These are phyloP conservation scores for Ophiostoma montium DNA, from an alignment of 2,329 filamentous ascomycete species.

Conservation along the genomic window DNA sequence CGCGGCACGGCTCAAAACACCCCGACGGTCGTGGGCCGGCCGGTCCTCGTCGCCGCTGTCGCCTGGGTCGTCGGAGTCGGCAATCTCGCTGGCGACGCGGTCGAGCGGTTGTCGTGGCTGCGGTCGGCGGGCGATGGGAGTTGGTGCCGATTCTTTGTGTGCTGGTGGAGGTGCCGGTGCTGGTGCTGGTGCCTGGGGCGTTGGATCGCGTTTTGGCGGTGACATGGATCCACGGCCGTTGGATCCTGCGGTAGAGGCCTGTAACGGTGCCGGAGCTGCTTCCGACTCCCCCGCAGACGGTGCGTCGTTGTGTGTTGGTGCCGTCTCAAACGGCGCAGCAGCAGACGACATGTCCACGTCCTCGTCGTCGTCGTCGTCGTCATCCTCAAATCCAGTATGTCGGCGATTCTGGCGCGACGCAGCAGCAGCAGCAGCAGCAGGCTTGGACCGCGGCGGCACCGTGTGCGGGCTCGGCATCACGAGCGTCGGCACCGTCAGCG, in stretches of 20 bases:
- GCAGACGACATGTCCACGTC: background rate
- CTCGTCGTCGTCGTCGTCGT: background rate
- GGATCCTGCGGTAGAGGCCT: background rate
- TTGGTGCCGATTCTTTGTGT: too few species aligned
- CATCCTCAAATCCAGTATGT: background rate
- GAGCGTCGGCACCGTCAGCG: slow-evolving; percentile 10
- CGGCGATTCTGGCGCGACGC: background rate
- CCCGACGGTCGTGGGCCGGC: slow-evolving; percentile 11
- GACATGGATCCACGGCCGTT: background rate
- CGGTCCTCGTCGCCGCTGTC: slow-evolving; percentile 13
- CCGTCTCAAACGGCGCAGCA: slow-evolving; percentile 21
- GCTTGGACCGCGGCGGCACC: background rate
- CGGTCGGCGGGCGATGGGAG: too few species aligned
- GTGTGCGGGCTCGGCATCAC: slow-evolving; percentile 6
- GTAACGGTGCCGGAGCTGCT: background rate
- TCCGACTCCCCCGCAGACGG: background rate
- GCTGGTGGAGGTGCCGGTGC: background rate
- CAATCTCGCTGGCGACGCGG: slow-evolving; percentile 25
- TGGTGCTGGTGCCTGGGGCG: too few species aligned
- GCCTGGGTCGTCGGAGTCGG: slow-evolving; percentile 23
- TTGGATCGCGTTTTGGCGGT: background rate
- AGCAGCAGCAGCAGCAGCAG: background rate
- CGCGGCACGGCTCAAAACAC: background rate
- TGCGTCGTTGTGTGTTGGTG: slow-evolving; percentile 20
- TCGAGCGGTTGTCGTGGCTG: slow-evolving; percentile 14